Conservation (phyloP, 495 filamentous ascomycete species). For the Lasiosphaeria miniovina region DNA sequence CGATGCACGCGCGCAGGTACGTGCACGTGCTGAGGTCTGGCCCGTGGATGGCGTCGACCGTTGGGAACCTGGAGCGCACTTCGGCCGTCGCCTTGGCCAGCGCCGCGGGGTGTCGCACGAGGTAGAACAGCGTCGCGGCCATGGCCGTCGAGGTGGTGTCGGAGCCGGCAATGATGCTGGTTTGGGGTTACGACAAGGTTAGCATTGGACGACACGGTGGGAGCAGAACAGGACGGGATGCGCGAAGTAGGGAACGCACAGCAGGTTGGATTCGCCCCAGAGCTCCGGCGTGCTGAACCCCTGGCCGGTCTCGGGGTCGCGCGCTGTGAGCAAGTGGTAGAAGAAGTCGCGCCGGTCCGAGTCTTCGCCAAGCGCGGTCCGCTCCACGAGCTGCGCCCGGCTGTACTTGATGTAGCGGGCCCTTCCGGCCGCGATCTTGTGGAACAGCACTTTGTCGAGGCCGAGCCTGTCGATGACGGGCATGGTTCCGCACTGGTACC, state of each 20-base stretch:
- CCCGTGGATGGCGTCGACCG: slow-evolving; percentile 51
- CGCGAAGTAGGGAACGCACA: slow-evolving; percentile 46
- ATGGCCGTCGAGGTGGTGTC: slow-evolving; percentile 67
- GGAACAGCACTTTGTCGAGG: slow-evolving; percentile 59
- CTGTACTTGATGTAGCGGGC: slow-evolving; percentile 56
- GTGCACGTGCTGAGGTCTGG: slow-evolving; percentile 53
- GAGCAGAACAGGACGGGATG: not conserved
- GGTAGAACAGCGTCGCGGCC: slow-evolving; percentile 63
- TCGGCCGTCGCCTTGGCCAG: slow-evolving; percentile 49
- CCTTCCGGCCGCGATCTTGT: slow-evolving; percentile 49
- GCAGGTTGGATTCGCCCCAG: slow-evolving; percentile 67
- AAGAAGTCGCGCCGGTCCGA: slow-evolving; percentile 64
- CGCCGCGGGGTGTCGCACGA: slow-evolving; percentile 53
- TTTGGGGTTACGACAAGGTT: not conserved
- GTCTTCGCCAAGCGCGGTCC: slow-evolving; percentile 54
- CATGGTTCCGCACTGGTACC: slow-evolving; percentile 50
- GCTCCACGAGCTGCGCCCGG: slow-evolving; percentile 51
- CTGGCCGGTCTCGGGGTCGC: slow-evolving; percentile 59
- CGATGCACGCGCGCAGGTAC: slow-evolving; percentile 61
- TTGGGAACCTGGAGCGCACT: slow-evolving; percentile 46
- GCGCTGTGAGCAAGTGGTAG: slow-evolving; percentile 55
- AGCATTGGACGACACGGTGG: not conserved
- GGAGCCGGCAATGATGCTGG: slow-evolving; percentile 53
- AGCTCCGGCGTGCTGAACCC: slow-evolving; percentile 65
- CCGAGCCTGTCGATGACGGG: slow-evolving; percentile 51